A percentile compares a stretch with the other conserved stretches of the same genome.
Evolutionary conservation across 2,329 filamentous ascomycete species (phyloP).

Genomic region (Laburnicola sp.): DNA sequence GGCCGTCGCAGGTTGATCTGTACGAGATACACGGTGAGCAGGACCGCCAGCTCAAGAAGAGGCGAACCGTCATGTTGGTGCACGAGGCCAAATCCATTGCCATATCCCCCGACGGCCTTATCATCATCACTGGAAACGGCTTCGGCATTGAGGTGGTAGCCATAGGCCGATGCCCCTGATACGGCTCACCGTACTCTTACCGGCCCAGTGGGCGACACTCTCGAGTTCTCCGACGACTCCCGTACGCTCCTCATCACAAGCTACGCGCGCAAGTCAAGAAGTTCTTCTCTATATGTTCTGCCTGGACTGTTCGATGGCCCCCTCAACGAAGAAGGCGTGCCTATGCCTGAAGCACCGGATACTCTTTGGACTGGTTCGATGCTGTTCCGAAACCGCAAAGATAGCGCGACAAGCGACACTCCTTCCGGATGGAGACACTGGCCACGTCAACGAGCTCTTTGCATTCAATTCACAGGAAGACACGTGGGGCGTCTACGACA

Average conservation of each 20-base stretch:
- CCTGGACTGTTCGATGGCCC: conserved; percentile 46
- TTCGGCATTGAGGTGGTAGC: conserved; percentile 88
- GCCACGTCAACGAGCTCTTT: conserved; percentile 46
- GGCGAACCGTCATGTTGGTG: conserved; percentile 75
- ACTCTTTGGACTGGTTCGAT: conserved; percentile 45
- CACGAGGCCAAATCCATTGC: conserved; percentile 77
- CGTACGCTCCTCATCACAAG: conserved; percentile 46
- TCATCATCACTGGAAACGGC: conserved; percentile 82
- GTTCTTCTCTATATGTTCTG: conserved; percentile 44
- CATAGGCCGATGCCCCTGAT: conserved; percentile 59
- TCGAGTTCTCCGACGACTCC: conserved; percentile 47
- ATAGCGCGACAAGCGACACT: conserved; percentile 46
- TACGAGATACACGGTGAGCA: conserved; percentile 64
- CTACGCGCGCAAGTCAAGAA: conserved; percentile 40
- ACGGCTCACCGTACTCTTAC: conserved; percentile 41
- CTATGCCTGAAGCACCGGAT: conserved; percentile 42
- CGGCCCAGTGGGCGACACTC: conserved; percentile 40
- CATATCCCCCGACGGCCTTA: conserved; percentile 77
- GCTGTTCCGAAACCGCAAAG: conserved; percentile 46
- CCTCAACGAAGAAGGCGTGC: conserved; percentile 46
- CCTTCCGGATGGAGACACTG: conserved; percentile 43
- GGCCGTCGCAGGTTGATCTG: conserved; percentile 82
- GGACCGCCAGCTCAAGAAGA: conserved; percentile 62
- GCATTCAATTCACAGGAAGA: conserved; percentile 47
- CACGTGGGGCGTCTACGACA: conserved; percentile 47